Evolutionary conservation across 306 rosid genomes (phyloP), one percentile per base, ranked within the genome.

Genomic region (Prosopis cineraria): DNA sequence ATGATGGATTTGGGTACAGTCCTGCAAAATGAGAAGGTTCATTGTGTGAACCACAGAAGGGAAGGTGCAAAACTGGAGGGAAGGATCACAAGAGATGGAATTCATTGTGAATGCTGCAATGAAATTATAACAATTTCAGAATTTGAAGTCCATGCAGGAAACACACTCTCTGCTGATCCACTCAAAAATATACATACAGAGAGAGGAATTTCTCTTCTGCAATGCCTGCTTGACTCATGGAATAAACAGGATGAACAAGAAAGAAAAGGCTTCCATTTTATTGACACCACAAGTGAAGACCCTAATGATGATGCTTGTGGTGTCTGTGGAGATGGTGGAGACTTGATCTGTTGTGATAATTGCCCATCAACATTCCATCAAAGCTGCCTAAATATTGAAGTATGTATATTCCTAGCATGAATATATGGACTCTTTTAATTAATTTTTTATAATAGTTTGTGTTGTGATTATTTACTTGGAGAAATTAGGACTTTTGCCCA

Each of bases 351-450:
- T 72, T 90, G 96, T 64, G 93, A 90, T 47, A 31, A 87, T 47
- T 92, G 97, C 74, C 88, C 93, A 34, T 92, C 96, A 56, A 79
- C 91, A 24, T 90, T 90, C 85, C 97, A 92, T 79, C 91, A 75
- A 70, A 81, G 76, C 72, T 90, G 97, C 86, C 77, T 92, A 80
- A 85, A 78, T 75, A 78, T 90, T 50, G 37, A 82, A 64, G 96
- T 92, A 84, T 31, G 84, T 64, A 39, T 29, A 4, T 56, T 41
- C 24, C 17, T 67, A 40, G 22, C 11, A 27, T 22, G 13, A 27
- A 50, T 68, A 33, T 75, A 12, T 45, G 64, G 13, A 55, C 71
- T 20, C 4, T 62, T 37, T 62, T 44, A 39, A 56, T 31, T 58
- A 4, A 64, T 40, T 80, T 64, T 64, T 43, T n/a, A 73, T 33